Evolutionary conservation across 2,329 filamentous ascomycete species (phyloP).

Genomic region (Sarocladium brachiariae): DNA sequence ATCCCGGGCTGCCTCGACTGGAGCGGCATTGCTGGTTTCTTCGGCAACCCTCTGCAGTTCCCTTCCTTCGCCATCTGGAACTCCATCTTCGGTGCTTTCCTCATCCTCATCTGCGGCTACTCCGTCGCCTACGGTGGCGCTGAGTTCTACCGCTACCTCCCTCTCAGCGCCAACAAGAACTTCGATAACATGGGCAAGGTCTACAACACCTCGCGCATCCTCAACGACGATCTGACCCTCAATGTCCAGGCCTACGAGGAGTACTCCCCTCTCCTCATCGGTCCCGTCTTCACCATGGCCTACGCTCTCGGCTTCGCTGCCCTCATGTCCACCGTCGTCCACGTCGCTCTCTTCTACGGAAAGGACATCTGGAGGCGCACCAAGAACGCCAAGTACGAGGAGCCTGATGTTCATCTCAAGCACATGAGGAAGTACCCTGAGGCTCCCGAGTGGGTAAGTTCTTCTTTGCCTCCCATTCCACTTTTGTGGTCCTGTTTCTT

Average conservation of each 20-base stretch:
- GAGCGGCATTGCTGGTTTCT: conserved; percentile 30
- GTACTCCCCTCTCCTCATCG: conserved; percentile 38
- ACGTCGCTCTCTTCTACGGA: conserved; percentile 42
- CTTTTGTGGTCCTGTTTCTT: too few relatives aligned
- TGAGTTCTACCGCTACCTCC: conserved; percentile 44
- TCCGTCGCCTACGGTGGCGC: conserved; percentile 39
- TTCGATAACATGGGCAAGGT: conserved; percentile 50
- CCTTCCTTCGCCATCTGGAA: conserved; percentile 43
- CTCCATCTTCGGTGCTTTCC: conserved; percentile 37
- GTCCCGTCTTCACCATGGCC: conserved; percentile 40
- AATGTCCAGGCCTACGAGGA: conserved; percentile 44
- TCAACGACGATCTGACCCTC: conserved; percentile 40
- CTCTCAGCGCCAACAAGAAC: conserved; percentile 43
- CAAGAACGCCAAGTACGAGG: conserved; percentile 22
- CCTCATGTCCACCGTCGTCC: conserved; percentile 40
- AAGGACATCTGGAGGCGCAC: conserved; percentile 29
- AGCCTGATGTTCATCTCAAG: conserved; percentile 33
- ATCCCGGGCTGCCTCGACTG: conserved; percentile 45
- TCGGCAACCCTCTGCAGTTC: conserved; percentile 31
- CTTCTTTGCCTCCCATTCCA: too few relatives aligned
- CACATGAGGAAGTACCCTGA: conserved; percentile 46
- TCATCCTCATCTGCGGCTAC: conserved; percentile 42
- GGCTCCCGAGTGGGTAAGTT: conserved; percentile 36
- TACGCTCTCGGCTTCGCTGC: conserved; percentile 48
- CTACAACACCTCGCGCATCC: conserved; percentile 48